These are phyloP conservation scores for Candida albicans DNA, from an alignment of 1,139 yeast species.

Conservation along the genomic window DNA sequence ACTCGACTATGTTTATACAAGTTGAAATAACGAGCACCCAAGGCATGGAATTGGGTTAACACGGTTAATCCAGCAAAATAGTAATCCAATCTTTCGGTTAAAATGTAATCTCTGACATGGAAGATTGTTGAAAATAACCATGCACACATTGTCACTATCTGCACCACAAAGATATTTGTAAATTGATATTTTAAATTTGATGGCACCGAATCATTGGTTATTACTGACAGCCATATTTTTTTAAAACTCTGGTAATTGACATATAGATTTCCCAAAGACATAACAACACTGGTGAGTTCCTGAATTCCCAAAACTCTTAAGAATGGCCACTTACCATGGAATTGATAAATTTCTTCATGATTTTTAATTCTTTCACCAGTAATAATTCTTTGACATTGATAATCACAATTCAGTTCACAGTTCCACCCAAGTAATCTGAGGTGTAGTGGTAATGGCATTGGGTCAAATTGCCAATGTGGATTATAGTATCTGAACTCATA, in stretches of 20 bases:
- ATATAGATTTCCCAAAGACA: conserved; percentile 74
- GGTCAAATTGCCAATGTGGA: conserved; percentile 34
- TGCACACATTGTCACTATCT: conserved; percentile 74
- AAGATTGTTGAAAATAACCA: conserved; percentile 86
- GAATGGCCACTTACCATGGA: conserved; percentile 99
- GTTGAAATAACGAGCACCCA: conserved; percentile 57
- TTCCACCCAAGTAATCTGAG: conserved; percentile 67
- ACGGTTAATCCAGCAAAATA: conserved; percentile 92
- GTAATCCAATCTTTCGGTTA: conserved; percentile 87
- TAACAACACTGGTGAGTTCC: conserved; percentile 78
- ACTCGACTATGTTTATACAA: conserved; percentile 45
- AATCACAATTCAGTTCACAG: conserved; percentile 84
- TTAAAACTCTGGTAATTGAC: conserved; percentile 69
- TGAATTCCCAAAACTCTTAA: conserved; percentile 71
- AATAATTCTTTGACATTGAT: conserved; percentile 79
- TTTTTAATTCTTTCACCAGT: conserved; percentile 52
- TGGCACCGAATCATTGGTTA: conserved; percentile 13
- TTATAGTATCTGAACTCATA: conserved; percentile 30
- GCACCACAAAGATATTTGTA: conserved; percentile 36
- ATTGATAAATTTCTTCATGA: conserved; percentile 63
- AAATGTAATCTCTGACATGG: conserved; percentile 76
- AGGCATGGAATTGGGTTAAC: conserved; percentile 70
- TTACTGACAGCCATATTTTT: conserved; percentile 26
- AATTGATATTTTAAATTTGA: conserved; percentile 25
- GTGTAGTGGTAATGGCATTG: conserved; percentile 40